These are phyloP conservation scores for Boletus edulis DNA, from an alignment of 768 basidiomycete species.

Conservation along the genomic window DNA sequence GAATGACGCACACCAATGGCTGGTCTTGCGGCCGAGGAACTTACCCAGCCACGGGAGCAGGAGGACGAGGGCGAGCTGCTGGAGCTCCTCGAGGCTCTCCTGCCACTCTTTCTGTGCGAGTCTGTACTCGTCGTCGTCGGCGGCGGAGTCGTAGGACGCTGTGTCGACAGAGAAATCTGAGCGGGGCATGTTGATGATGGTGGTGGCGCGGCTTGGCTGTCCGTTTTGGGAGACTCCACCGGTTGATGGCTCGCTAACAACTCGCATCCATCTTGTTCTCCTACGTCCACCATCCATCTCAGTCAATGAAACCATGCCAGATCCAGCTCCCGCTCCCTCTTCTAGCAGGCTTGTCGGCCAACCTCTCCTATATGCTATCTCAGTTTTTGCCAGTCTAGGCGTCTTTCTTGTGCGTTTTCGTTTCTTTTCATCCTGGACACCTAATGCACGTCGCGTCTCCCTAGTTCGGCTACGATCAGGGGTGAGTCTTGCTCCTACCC, in stretches of 20 bases:
- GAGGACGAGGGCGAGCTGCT: slow-evolving; percentile 75
- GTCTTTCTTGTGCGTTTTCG: slow-evolving; percentile 70
- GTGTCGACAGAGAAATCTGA: slow-evolving; percentile 64
- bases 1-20: slow-evolving; percentile 70
- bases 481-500: slow-evolving; percentile 40
- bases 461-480: slow-evolving; percentile 87
- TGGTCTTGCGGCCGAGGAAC: slow-evolving; percentile 83
- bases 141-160: slow-evolving; percentile 54
- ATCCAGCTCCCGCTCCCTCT: slow-evolving; percentile 25
- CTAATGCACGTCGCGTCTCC: not conserved
- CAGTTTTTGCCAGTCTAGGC: slow-evolving; percentile 78
- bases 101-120: slow-evolving; percentile 92
- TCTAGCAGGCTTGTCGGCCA: slow-evolving; percentile 69
- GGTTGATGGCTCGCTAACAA: not conserved
- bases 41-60: slow-evolving; percentile 86
- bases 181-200: slow-evolving; percentile 52
- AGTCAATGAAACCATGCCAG: slow-evolving; percentile 56
- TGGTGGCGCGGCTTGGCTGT: slow-evolving; percentile 17
- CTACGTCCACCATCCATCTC: slow-evolving; percentile 15
- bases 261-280: slow-evolving; percentile 6
- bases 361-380: slow-evolving; percentile 74
- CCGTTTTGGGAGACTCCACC: slow-evolving; percentile 19
- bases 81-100: slow-evolving; percentile 82
- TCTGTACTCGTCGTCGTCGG: slow-evolving; percentile 67
- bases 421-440: not conserved